These are phyloP conservation scores for Boechera divaricarpa DNA, from an alignment of 345 rosid genomes.

Conservation along the genomic window DNA sequence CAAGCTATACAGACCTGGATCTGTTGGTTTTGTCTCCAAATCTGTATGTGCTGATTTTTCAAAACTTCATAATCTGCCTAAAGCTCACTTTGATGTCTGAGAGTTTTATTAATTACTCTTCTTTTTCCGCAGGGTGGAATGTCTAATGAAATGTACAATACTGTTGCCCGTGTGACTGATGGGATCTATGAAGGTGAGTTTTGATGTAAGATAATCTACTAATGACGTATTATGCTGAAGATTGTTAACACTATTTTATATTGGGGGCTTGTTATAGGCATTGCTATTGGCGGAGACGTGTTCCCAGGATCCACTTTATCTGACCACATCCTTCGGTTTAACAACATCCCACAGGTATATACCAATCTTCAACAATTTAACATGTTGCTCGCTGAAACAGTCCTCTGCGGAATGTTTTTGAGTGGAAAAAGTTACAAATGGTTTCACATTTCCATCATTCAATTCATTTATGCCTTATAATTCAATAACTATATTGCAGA, in stretches of 20 bases:
- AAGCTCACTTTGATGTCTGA: slow-evolving; percentile 11
- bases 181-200: slow-evolving; percentile 91
- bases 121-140: slow-evolving; percentile 79
- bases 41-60: slow-evolving; percentile 64
- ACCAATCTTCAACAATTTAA: neutral
- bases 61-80: neutral
- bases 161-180: slow-evolving; percentile 93
- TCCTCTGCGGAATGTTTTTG: neutral
- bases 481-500: slow-evolving; percentile 51
- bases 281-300: slow-evolving; percentile 99
- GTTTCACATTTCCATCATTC: neutral
- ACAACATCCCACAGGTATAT: slow-evolving; percentile 93
- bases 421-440: neutral
- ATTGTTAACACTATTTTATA: slow-evolving; percentile 20
- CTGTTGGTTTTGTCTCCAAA: slow-evolving; percentile 98
- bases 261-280: slow-evolving; percentile 59
- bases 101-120: slow-evolving; percentile 18
- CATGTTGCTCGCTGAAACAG: neutral
- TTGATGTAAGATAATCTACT: neutral
- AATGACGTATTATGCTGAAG: neutral
- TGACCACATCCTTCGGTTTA: slow-evolving; percentile 90
- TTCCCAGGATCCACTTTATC: slow-evolving; percentile 98
- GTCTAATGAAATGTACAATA: slow-evolving; percentile 96
- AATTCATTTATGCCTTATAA: neutral
- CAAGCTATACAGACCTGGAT: slow-evolving; percentile 98